Evolutionary conservation across 2,329 filamentous ascomycete species (phyloP).

Genomic region (Colletotrichum shisoi): DNA sequence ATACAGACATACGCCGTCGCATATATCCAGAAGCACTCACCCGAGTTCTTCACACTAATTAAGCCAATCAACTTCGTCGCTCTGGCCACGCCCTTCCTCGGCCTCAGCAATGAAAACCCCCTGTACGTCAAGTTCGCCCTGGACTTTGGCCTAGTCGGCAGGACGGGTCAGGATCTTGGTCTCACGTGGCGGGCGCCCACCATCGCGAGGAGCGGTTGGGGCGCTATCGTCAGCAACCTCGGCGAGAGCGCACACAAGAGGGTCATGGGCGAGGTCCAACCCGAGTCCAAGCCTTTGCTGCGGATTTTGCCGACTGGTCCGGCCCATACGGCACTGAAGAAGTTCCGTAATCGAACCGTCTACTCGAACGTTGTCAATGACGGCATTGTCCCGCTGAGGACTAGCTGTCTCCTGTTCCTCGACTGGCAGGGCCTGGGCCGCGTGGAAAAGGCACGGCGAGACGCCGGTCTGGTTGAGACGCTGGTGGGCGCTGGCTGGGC

Average conservation of each 20-base stretch:
- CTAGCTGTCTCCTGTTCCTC: slow-evolving; percentile 93
- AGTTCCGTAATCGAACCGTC: slow-evolving; percentile 88
- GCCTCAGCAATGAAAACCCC: slow-evolving; percentile 95
- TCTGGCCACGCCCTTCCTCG: slow-evolving; percentile 85
- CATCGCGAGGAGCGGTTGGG: slow-evolving; percentile 85
- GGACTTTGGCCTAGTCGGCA: slow-evolving; percentile 94
- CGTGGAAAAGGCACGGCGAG: slow-evolving; percentile 91
- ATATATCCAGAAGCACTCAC: slow-evolving; percentile 96
- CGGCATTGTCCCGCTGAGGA: slow-evolving; percentile 92
- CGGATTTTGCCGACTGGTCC: slow-evolving; percentile 90
- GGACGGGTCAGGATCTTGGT: slow-evolving; percentile 93
- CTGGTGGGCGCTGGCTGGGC: slow-evolving; percentile 95
- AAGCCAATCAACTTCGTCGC: slow-evolving; percentile 89
- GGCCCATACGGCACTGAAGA: slow-evolving; percentile 83
- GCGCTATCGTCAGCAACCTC: slow-evolving; percentile 82
- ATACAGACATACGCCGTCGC: slow-evolving; percentile 94
- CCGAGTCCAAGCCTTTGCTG: slow-evolving; percentile 86
- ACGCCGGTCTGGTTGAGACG: slow-evolving; percentile 90
- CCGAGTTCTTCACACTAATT: slow-evolving; percentile 86
- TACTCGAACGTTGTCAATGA: slow-evolving; percentile 99
- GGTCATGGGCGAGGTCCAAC: slow-evolving; percentile 68
- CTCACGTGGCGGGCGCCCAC: slow-evolving; percentile 93
- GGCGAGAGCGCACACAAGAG: slow-evolving; percentile 71
- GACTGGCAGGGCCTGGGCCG: slow-evolving; percentile 95
- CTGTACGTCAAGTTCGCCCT: slow-evolving; percentile 96